These are phyloP conservation scores for Ceratobasidium sp. DNA, from an alignment of 1,284 basidiomycete species.

Conservation along the genomic window DNA sequence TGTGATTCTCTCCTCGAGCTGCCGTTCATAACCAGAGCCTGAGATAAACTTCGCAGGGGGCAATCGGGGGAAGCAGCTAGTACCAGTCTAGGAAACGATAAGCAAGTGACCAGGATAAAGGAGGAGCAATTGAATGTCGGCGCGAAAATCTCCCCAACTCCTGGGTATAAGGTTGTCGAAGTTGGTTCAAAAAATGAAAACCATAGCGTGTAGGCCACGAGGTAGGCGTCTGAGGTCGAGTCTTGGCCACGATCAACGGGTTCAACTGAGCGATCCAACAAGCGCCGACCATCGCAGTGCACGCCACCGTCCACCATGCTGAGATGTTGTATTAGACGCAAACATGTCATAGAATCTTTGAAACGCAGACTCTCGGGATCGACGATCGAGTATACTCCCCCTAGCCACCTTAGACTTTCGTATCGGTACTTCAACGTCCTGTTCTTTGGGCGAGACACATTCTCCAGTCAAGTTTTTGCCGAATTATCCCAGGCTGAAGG, in stretches of 20 bases:
- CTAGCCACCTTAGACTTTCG: conserved; percentile 26
- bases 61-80: not conserved
- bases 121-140: not conserved
- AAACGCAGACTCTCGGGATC: not conserved
- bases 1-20: not conserved
- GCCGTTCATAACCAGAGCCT: conserved; percentile 22
- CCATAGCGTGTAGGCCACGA: conserved; percentile 23
- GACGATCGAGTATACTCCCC: not conserved
- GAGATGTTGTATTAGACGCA: not conserved
- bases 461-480: conserved; percentile 56
- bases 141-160: not conserved
- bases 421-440: conserved; percentile 54
- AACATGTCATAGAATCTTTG: not conserved
- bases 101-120: not conserved
- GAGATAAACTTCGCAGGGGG: not conserved
- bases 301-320: conserved; percentile 11
- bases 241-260: not conserved
- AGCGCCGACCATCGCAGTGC: conserved; percentile 18
- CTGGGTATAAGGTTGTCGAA: not conserved
- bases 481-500: conserved; percentile 54
- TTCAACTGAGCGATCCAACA: not conserved
- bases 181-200: not conserved
- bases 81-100: not conserved
- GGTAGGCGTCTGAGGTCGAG: conserved; percentile 28
- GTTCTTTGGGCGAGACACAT: conserved; percentile 59